Evolutionary conservation across 345 rosid species (phyloP).

Genomic region (Ricinus communis): DNA sequence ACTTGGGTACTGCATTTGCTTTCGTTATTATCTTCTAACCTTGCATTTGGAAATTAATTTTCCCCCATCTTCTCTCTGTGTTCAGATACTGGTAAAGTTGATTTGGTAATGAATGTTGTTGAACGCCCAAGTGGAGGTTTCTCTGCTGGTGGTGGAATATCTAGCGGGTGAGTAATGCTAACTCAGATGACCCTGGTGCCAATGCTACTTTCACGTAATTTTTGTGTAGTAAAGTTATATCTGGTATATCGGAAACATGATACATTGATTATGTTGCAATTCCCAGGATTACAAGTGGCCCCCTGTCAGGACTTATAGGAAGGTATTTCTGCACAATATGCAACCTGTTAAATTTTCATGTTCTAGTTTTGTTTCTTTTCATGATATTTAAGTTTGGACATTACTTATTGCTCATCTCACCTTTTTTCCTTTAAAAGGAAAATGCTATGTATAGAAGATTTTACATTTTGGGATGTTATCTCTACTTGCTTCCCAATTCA

Average conservation of each 20-base stretch:
- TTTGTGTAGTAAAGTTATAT: neutral
- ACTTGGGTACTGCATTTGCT: neutral
- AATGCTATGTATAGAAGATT: neutral
- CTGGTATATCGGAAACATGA: neutral
- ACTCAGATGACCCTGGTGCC: conserved; percentile 4
- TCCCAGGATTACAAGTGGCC: conserved; percentile 91
- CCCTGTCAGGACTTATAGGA: conserved; percentile 86
- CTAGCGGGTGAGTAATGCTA: conserved; percentile 68
- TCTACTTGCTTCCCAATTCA: neutral
- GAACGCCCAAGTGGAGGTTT: conserved; percentile 96
- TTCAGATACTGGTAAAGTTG: conserved; percentile 82
- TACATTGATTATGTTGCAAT: conserved; percentile 12
- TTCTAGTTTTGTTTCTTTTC: neutral
- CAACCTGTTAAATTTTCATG: conserved; percentile 11
- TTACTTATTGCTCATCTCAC: neutral
- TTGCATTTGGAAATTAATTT: neutral
- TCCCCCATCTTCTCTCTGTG: neutral
- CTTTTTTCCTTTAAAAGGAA: neutral
- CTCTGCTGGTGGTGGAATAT: conserved; percentile 95
- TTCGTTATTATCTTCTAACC: conserved; percentile 1
- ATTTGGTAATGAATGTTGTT: conserved; percentile 86
- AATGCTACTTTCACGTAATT: conserved; percentile 6
- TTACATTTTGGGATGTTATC: neutral
- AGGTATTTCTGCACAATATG: conserved; percentile 45
- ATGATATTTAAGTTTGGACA: neutral